Conservation (phyloP, 2,329 filamentous ascomycete species). For the Aspergillus bombycis region DNA sequence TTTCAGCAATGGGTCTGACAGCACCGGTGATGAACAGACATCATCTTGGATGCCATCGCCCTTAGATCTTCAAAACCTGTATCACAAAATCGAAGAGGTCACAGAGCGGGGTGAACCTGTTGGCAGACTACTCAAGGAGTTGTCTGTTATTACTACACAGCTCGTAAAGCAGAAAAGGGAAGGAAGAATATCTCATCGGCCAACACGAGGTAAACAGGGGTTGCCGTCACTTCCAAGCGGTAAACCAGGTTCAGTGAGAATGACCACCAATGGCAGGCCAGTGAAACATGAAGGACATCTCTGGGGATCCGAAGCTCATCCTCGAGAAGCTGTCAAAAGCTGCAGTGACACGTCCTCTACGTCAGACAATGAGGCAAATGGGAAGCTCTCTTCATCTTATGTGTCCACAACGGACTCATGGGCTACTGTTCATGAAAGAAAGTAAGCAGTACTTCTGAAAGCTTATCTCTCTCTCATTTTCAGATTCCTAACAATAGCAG, state of each 20-base stretch:
- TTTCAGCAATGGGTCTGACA: not conserved
- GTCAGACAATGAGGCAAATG: constrained; percentile 15
- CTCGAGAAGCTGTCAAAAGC: constrained; percentile 5
- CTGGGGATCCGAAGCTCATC: constrained; percentile 22
- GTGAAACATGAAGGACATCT: constrained; percentile 16
- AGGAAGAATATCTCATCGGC: constrained; percentile 8
- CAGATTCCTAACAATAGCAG: constrained; percentile 15
- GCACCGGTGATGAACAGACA: constrained; percentile 7
- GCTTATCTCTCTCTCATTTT: not conserved
- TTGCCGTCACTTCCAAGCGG: not conserved
- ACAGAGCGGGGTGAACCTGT: constrained; percentile 31
- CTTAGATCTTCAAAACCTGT: constrained; percentile 29
- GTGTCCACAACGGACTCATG: constrained; percentile 28
- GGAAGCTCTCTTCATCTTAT: constrained; percentile 19
- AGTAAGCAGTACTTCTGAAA: constrained; percentile 20
- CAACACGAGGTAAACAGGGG: constrained; percentile 1
- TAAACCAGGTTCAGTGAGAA: not conserved
- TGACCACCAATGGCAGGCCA: not conserved
- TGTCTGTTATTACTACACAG: constrained; percentile 25
- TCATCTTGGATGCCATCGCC: constrained; percentile 16
- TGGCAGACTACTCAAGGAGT: constrained; percentile 32
- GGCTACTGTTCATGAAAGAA: constrained; percentile 24
- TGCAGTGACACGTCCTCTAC: constrained; percentile 6
- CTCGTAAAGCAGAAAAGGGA: constrained; percentile 14
- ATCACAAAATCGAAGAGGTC: constrained; percentile 35